These are phyloP conservation scores for Colletotrichum sp. DNA, from an alignment of 2,329 filamentous ascomycete species.

Conservation along the genomic window DNA sequence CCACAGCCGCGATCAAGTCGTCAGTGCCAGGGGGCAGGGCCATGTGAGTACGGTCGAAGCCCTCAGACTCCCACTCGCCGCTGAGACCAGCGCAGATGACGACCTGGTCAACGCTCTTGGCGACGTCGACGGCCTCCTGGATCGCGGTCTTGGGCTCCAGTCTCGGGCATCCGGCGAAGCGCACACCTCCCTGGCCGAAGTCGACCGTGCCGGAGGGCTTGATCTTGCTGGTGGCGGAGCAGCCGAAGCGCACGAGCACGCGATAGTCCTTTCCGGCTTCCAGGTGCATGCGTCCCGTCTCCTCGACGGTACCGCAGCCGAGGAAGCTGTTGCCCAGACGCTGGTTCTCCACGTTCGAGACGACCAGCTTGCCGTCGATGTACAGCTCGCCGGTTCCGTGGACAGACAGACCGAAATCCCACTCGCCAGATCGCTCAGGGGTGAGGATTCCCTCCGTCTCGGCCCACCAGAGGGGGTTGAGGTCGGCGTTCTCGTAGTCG, in stretches of 20 bases:
- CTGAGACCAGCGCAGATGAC: conserved; percentile 62
- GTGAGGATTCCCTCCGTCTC: conserved; percentile 26
- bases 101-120: conserved; percentile 63
- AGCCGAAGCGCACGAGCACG: conserved; percentile 31
- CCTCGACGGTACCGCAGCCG: conserved; percentile 36
- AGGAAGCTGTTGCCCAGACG: conserved; percentile 41
- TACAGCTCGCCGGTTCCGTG: conserved; percentile 37
- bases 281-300: conserved; percentile 26
- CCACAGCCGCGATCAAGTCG: conserved; percentile 57
- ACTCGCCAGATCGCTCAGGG: conserved; percentile 24
- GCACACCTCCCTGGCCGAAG: conserved; percentile 31
- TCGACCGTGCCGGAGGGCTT: conserved; percentile 30
- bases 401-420: conserved; percentile 38
- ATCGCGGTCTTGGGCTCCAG: conserved; percentile 23
- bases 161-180: conserved; percentile 28
- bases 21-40: conserved; percentile 67
- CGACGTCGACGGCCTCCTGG: conserved; percentile 34
- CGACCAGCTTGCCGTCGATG: conserved; percentile 34
- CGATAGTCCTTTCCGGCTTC: conserved; percentile 33
- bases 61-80: conserved; percentile 47
- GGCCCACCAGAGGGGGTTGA: conserved; percentile 26
- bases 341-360: conserved; percentile 36
- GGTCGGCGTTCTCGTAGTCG: conserved; percentile 28
- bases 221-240: conserved; percentile 29
- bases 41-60: conserved; percentile 72